Evolutionary conservation across 1,284 basidiomycete genomes (phyloP), one percentile per base, ranked within the genome.

Genomic region (Sporisorium graminicola): DNA sequence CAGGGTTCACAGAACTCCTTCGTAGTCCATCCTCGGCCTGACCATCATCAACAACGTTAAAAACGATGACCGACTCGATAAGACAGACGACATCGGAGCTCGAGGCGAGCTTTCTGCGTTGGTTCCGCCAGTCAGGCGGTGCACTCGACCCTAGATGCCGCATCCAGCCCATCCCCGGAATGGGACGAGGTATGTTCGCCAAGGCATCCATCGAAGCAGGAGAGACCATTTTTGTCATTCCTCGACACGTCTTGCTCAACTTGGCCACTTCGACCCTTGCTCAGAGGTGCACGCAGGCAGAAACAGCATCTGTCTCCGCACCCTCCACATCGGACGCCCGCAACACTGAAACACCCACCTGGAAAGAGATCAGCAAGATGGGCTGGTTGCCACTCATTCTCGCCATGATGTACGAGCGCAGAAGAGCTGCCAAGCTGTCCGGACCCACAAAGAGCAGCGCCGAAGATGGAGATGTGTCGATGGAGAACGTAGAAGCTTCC

Each of bases 331-430:
- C 59, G 2, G 14, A 35, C 9, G 20, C 50, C 6, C 16, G 16
- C 22, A 58, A 46, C 51, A 37, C 52, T 2, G 47, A 49, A 12
- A 50, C 50, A 5, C 47, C 44, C 18, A 27, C 64, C 12, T 81
- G 81, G 74, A 51, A 59, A 1, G 37, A 63, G 49, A 62, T 85
- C 27, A 74, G 61, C 55, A 61, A 65, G 52, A 57, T 89, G 58
- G 93, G 94, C 1, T 98, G 95, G 95, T 87, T 90, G 1, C 92
- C 92, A 1, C 87, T 98, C 44, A 98, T 98, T 65, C 87, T 98
- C 24, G 93, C 92, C 74, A 92, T 98, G 91, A 94, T 98, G 92
- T 98, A 93, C 92, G 96, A 98, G 86, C 90, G 90, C 56, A 73
- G 81, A 44, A 67, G 82, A 20, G 68, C 78, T 3, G 53, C 63